Conservation (phyloP, 495 filamentous ascomycete genomes). For the Penicillium alfredii region DNA sequence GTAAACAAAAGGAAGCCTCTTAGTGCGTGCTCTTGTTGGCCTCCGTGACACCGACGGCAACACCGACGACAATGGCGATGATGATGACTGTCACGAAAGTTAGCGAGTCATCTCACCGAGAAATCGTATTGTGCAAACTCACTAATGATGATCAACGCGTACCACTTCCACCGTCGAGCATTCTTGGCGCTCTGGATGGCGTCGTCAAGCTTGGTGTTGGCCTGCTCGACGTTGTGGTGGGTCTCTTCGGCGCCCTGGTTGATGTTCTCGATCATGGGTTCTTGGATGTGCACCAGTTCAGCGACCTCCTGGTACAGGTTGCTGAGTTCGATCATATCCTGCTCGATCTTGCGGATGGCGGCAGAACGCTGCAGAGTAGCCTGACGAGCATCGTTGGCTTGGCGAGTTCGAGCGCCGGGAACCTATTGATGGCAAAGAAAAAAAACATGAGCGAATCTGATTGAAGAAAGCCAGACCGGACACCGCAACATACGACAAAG, state of each 20-base stretch:
- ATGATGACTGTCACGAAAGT: slow-evolving; percentile 49
- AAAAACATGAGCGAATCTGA: slow-evolving; percentile 13
- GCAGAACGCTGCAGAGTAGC: slow-evolving; percentile 79
- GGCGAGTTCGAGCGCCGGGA: slow-evolving; percentile 64
- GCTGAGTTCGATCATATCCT: slow-evolving; percentile 76
- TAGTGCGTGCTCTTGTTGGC: slow-evolving; percentile 21
- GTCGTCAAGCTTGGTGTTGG: slow-evolving; percentile 68
- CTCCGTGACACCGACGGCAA: slow-evolving; percentile 44
- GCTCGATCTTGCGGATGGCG: slow-evolving; percentile 86
- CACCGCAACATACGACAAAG: slow-evolving; percentile 50
- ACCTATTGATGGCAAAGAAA: slow-evolving; percentile 34
- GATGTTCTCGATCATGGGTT: slow-evolving; percentile 67
- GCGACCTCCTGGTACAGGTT: slow-evolving; percentile 83
- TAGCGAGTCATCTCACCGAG: too few species aligned
- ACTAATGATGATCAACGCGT: slow-evolving; percentile 73
- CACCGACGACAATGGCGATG: slow-evolving; percentile 45
- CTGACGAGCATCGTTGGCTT: slow-evolving; percentile 69
- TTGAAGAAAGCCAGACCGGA: too few species aligned
- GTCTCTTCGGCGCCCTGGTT: slow-evolving; percentile 77
- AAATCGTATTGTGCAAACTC: too few species aligned
- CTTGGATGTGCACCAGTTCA: slow-evolving; percentile 75
- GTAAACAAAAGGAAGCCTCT: slow-evolving; percentile 2
- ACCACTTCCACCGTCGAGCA: slow-evolving; percentile 96
- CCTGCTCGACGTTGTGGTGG: slow-evolving; percentile 69
- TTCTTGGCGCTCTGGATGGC: slow-evolving; percentile 75